These are phyloP conservation scores for Vaccinium vitisidaea DNA, from an alignment of 148 eudicot genomes.

Conservation along the genomic window DNA sequence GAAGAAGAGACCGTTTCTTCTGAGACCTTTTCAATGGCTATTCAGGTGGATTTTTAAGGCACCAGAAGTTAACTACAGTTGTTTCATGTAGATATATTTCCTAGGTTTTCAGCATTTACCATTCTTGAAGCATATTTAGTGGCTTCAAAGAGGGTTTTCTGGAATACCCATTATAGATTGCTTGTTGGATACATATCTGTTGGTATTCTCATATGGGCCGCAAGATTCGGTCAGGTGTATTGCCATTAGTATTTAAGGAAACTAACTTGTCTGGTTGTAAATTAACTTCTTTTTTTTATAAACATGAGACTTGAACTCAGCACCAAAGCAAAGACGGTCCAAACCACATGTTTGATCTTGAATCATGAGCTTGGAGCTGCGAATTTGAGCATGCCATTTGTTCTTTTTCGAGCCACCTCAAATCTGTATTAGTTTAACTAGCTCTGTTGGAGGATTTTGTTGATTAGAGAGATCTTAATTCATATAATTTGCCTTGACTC, in stretches of 20 bases:
- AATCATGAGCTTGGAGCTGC: not conserved
- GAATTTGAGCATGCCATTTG: not conserved
- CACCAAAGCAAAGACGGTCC: not conserved
- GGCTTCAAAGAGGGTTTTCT: not conserved
- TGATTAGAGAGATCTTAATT: not conserved
- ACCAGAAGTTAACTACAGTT: constrained; percentile 51
- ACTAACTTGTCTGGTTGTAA: not conserved
- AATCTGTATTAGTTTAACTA: not conserved
- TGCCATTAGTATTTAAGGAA: not conserved
- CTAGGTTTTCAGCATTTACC: not conserved
- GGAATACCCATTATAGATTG: not conserved
- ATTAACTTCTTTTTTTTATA: not conserved
- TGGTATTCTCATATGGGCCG: constrained; percentile 4
- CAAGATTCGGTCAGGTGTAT: not conserved
- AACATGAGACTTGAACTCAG: not conserved
- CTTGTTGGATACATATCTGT: not conserved
- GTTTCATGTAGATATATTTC: constrained; percentile 12
- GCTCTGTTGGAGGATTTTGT: not conserved
- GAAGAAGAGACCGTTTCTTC: constrained; percentile 55
- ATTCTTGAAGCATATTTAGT: constrained; percentile 6
- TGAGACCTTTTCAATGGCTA: constrained; percentile 73
- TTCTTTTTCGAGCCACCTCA: not conserved
- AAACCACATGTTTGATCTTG: not conserved
- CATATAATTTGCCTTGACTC: not conserved
- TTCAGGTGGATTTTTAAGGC: constrained; percentile 38